Conservation (phyloP, 129 eudicot species). For the Glebionis coronaria region DNA sequence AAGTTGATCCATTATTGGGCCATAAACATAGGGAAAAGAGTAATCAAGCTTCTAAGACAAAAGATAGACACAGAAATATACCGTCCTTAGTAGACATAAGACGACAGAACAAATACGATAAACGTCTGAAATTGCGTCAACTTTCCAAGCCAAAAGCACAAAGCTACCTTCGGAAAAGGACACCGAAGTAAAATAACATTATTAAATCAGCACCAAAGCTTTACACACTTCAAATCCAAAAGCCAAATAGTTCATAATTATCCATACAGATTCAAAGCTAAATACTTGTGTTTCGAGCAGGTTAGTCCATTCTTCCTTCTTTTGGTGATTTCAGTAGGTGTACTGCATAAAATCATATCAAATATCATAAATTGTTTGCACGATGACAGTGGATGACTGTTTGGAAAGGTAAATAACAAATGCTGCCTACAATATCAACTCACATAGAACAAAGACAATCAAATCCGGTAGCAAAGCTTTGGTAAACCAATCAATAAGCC, state of each 20-base stretch:
- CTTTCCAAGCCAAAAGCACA: constrained; percentile 26
- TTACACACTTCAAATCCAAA: constrained; percentile 11
- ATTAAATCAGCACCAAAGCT: constrained; percentile 4
- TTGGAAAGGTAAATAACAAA: too few relatives aligned
- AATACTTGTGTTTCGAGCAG: constrained; percentile 4
- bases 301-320: constrained; percentile 89
- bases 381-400: constrained; percentile 11
- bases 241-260: too few relatives aligned
- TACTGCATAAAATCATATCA: constrained; percentile 42
- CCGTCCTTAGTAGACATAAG: constrained; percentile 20
- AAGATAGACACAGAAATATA: neutral
- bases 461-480: too few relatives aligned
- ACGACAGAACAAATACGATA: constrained; percentile 15
- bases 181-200: constrained; percentile 18
- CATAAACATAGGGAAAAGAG: too few relatives aligned
- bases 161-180: constrained; percentile 13
- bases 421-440: too few relatives aligned
- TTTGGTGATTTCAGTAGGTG: constrained; percentile 81
- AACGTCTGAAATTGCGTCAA: neutral
- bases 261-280: constrained; percentile 13
- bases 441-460: neutral
- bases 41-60: neutral
- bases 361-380: too few relatives aligned
- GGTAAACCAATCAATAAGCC: too few relatives aligned
- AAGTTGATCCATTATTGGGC: too few relatives aligned